phyloP scores from a whole-genome alignment of 1,284 basidiomycete genomes.

The Tilletia caries region DNA sequence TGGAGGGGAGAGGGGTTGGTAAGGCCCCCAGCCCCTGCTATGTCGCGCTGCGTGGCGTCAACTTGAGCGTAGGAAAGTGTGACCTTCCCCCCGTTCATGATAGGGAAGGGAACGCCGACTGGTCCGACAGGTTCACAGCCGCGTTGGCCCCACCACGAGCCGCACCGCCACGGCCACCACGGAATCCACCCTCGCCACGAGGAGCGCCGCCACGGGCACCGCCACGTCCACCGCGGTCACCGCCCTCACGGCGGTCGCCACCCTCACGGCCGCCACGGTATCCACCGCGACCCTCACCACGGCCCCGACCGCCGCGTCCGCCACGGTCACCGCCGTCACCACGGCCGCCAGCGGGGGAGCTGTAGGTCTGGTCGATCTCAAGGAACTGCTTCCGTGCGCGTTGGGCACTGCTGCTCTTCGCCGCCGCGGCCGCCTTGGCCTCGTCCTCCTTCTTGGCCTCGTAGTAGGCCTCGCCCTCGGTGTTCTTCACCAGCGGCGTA shows the following conservation, averaged over 20 bases:
- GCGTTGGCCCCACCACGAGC: constrained; percentile 60
- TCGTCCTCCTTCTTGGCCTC: constrained; percentile 16
- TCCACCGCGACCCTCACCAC: constrained; percentile 19
- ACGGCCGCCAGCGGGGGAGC: constrained; percentile 16
- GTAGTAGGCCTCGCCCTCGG: constrained; percentile 42
- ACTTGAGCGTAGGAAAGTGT: too few relatives aligned
- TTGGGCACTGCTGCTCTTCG: constrained; percentile 24
- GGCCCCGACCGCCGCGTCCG: constrained; percentile 19
- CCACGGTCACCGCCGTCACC: constrained; percentile 17
- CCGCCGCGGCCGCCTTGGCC: constrained; percentile 26
- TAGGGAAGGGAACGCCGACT: constrained; percentile 51
- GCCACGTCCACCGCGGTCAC: constrained; percentile 35
- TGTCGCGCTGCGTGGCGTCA: too few relatives aligned
- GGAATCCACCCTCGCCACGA: constrained; percentile 53
- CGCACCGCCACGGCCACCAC: constrained; percentile 60
- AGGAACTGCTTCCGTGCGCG: constrained; percentile 24
- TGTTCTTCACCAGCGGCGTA: constrained; percentile 38
- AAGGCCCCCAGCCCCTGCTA: too few relatives aligned
- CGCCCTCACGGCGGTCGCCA: constrained; percentile 24
- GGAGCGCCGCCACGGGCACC: constrained; percentile 30
- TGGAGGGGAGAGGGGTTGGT: too few relatives aligned
- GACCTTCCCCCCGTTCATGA: not conserved
- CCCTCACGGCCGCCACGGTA: constrained; percentile 36
- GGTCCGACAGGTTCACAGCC: constrained; percentile 59
- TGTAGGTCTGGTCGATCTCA: constrained; percentile 27